Percentiles rank a stretch among this genome's conserved stretches.
phyloP scores from a whole-genome alignment of 768 basidiomycete genomes.

The Naganishia vaughanmartiniae region DNA sequence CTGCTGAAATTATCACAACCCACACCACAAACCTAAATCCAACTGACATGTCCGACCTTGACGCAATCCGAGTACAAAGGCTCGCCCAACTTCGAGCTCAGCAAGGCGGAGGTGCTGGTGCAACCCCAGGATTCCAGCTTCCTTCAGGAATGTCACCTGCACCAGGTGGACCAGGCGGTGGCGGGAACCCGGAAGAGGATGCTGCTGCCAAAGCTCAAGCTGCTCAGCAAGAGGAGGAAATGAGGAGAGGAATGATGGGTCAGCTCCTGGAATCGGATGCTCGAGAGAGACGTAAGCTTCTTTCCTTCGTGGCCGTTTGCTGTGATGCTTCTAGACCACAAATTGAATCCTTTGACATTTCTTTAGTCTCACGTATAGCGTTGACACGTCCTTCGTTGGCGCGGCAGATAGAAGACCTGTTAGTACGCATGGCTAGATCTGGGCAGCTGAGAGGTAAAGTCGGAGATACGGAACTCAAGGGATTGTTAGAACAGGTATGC shows the following conservation, averaged over 20 bases:
- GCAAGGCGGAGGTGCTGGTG: not conserved
- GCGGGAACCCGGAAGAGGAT: conserved; percentile 38
- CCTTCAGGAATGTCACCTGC: conserved; percentile 45
- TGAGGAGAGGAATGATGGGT: conserved; percentile 50
- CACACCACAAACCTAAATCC: not conserved
- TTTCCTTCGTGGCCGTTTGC: not conserved
- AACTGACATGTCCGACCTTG: conserved; percentile 19
- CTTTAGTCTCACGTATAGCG: conserved; percentile 48
- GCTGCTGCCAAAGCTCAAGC: conserved; percentile 38
- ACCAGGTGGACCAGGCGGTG: conserved; percentile 30
- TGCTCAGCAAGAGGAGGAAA: conserved; percentile 41
- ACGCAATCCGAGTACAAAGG: conserved; percentile 19
- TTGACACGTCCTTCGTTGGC: conserved; percentile 48
- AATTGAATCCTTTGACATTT: not conserved
- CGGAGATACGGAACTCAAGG: conserved; percentile 48
- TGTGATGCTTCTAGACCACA: not conserved
- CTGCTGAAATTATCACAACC: not conserved
- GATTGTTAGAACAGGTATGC: conserved; percentile 48
- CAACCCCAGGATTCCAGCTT: conserved; percentile 37
- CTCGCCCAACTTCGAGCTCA: conserved; percentile 22
- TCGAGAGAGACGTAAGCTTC: conserved; percentile 47
- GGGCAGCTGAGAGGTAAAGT: conserved; percentile 50
- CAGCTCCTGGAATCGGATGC: conserved; percentile 48
- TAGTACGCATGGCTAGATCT: conserved; percentile 46
- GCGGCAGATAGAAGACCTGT: conserved; percentile 43